A percentile compares a stretch with the other conserved stretches of the same genome.
Evolutionary conservation across 768 basidiomycete species (phyloP).

Genomic region (Suillus bovinus): DNA sequence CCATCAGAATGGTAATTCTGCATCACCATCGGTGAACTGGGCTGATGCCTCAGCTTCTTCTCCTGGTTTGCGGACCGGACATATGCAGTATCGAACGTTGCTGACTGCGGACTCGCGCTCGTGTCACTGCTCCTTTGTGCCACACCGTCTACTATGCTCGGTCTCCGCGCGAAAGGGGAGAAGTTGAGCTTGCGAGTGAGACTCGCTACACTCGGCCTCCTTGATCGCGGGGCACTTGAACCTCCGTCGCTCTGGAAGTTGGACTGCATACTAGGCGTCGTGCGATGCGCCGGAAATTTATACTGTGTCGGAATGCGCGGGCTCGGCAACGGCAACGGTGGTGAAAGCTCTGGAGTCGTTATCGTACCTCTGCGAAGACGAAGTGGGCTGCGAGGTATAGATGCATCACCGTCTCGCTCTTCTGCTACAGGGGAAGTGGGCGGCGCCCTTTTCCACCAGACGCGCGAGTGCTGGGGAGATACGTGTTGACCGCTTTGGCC

Average conservation of each 20-base stretch:
- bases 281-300: constrained; percentile 18
- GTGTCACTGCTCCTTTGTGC: not conserved
- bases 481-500: constrained; percentile 6
- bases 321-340: constrained; percentile 20
- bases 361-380: constrained; percentile 15
- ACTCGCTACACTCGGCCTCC: constrained; percentile 30
- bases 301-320: constrained; percentile 9
- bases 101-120: constrained; percentile 20
- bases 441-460: constrained; percentile 32
- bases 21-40: constrained; percentile 23
- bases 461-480: constrained; percentile 24
- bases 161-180: constrained; percentile 27
- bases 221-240: constrained; percentile 11
- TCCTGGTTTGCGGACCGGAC: constrained; percentile 11
- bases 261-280: constrained; percentile 26
- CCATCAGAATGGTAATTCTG: constrained; percentile 8
- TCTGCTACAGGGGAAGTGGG: constrained; percentile 12
- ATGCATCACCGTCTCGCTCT: constrained; percentile 14
- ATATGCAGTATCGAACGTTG: constrained; percentile 11
- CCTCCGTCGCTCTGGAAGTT: constrained; percentile 12
- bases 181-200: constrained; percentile 35
- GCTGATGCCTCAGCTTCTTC: constrained; percentile 24
- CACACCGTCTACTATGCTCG: constrained; percentile 23
- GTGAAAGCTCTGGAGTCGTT: constrained; percentile 15
- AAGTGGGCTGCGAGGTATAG: constrained; percentile 7